Evolutionary conservation across 805 yeast species (phyloP).

Genomic region (Ogataea ganodermae): DNA sequence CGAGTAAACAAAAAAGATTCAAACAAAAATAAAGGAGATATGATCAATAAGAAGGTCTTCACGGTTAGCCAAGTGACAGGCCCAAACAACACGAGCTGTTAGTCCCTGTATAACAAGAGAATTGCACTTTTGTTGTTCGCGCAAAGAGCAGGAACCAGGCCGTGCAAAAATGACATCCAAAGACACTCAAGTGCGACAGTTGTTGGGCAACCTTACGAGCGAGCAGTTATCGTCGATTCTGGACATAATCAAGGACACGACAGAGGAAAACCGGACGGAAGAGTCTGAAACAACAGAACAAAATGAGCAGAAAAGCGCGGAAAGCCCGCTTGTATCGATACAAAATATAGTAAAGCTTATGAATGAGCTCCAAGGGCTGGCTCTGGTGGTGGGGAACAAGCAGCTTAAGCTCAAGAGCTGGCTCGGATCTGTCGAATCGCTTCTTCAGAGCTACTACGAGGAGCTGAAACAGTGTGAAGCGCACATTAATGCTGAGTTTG

Average conservation of each 20-base stretch:
- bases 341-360: conserved; percentile 13
- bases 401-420: conserved; percentile 16
- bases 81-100: too few species aligned
- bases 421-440: conserved; percentile 11
- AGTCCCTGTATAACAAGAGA: too few species aligned
- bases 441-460: conserved; percentile 8
- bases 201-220: conserved; percentile 12
- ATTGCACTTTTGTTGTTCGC: neutral
- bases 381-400: conserved; percentile 17
- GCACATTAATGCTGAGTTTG: conserved; percentile 24
- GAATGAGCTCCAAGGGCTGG: conserved; percentile 16
- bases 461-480: conserved; percentile 20
- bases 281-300: neutral
- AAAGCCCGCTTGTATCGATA: conserved; percentile 3
- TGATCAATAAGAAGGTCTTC: conserved; percentile 3
- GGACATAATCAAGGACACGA: conserved; percentile 10
- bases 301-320: neutral
- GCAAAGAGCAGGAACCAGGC: neutral
- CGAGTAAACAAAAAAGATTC: conserved; percentile 12
- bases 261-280: too few species aligned
- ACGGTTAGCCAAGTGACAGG: neutral
- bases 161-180: neutral
- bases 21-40: neutral
- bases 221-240: conserved; percentile 18
- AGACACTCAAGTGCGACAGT: conserved; percentile 6